These are phyloP conservation scores for Stagonosporopsis cucurbitacearum DNA, from an alignment of 2,329 filamentous ascomycete species.

Conservation along the genomic window DNA sequence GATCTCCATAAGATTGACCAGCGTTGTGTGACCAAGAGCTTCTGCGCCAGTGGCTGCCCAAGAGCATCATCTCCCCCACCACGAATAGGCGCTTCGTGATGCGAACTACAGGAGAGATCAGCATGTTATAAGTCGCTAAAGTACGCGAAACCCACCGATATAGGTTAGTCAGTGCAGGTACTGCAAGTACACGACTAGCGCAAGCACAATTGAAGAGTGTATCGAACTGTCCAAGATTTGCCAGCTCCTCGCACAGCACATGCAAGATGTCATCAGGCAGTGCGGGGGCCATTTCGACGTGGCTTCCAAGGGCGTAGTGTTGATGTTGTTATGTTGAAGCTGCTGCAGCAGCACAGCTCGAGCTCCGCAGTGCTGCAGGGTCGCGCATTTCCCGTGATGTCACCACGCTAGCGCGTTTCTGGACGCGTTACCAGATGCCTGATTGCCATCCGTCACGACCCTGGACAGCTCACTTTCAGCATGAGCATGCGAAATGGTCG, in stretches of 20 bases:
- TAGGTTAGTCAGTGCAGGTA: conserved; percentile 65
- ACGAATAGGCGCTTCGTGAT: conserved; percentile 54
- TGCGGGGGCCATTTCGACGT: conserved; percentile 32
- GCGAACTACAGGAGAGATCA: conserved; percentile 43
- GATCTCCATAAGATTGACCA: conserved; percentile 73
- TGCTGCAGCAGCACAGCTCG: conserved; percentile 6
- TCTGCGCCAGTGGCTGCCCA: conserved; percentile 43
- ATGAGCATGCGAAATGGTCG: conserved; percentile 48
- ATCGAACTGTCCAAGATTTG: conserved; percentile 62
- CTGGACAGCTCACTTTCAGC: not conserved
- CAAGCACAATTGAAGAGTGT: conserved; percentile 67
- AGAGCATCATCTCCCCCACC: conserved; percentile 53
- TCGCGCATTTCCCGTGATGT: conserved; percentile 22
- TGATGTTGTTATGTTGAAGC: conserved; percentile 23
- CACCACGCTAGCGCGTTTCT: conserved; percentile 30
- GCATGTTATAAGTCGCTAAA: not conserved
- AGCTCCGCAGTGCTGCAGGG: conserved; percentile 8
- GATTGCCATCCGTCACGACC: not conserved
- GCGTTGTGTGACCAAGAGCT: conserved; percentile 58
- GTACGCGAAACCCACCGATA: conserved; percentile 61
- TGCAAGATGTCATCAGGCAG: conserved; percentile 67
- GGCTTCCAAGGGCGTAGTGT: conserved; percentile 4
- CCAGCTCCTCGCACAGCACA: conserved; percentile 66
- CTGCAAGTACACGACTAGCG: conserved; percentile 62
- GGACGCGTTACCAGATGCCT: conserved; percentile 9